A percentile compares a stretch with the other conserved stretches of the same genome.
Evolutionary conservation across 331 rosid genomes (phyloP).

Genomic region (Acacia concinna): DNA sequence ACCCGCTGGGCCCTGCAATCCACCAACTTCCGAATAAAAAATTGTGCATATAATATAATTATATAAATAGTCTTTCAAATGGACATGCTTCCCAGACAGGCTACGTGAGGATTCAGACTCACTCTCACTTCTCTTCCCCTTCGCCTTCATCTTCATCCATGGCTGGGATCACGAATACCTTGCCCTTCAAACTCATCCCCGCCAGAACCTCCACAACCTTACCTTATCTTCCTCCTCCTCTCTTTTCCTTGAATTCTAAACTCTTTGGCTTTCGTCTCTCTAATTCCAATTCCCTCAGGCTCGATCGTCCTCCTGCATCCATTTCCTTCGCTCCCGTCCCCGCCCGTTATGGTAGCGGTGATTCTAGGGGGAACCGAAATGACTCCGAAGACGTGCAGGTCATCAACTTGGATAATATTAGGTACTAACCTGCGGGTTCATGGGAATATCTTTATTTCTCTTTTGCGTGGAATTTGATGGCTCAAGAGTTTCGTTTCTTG

Average conservation of each 20-base stretch:
- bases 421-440: conserved; percentile 35
- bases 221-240: conserved; percentile 20
- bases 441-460: not conserved
- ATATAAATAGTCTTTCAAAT: conserved; percentile 14
- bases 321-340: conserved; percentile 6
- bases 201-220: conserved; percentile 33
- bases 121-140: not conserved
- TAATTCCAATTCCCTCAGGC: conserved; percentile 33
- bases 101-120: not conserved
- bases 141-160: conserved; percentile 50
- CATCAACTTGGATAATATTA: conserved; percentile 61
- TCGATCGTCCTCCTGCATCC: too few species aligned
- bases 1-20: not conserved
- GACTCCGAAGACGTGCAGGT: conserved; percentile 58
- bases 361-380: conserved; percentile 37
- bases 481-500: conserved; percentile 14
- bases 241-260: conserved; percentile 53
- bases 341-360: conserved; percentile 56
- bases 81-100: too few species aligned
- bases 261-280: conserved; percentile 54
- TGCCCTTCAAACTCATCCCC: conserved; percentile 47
- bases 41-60: conserved; percentile 50
- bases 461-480: conserved; percentile 5
- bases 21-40: not conserved
- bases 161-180: conserved; percentile 72